Evolutionary conservation across 1,284 basidiomycete genomes (phyloP).

Genomic region (Coniferiporia weirii): DNA sequence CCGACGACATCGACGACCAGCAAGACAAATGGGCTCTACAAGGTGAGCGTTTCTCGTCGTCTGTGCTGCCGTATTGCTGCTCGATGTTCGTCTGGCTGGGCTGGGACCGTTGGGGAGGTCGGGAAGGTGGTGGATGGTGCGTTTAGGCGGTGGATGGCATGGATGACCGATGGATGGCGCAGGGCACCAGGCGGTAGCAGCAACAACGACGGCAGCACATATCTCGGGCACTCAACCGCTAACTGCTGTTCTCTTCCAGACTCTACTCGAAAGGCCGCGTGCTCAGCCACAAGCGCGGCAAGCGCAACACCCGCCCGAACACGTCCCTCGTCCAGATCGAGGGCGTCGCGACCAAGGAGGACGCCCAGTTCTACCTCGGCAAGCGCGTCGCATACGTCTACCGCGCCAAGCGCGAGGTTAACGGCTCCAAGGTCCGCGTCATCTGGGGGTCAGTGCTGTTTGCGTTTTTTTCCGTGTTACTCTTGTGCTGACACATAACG

Average conservation of each 20-base stretch:
- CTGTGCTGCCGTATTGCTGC: neutral
- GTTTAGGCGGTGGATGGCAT: slow-evolving; percentile 4
- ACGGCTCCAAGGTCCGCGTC: slow-evolving; percentile 90
- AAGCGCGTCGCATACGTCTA: slow-evolving; percentile 99
- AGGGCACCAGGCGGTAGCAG: too few relatives aligned
- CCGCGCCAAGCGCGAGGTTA: slow-evolving; percentile 89
- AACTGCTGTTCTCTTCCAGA: slow-evolving; percentile 40
- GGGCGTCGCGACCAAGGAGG: slow-evolving; percentile 91
- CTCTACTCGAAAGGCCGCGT: slow-evolving; percentile 97
- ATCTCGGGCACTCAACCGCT: neutral
- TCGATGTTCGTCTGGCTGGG: slow-evolving; percentile 6
- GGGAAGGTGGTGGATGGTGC: slow-evolving; percentile 20
- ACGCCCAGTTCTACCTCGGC: slow-evolving; percentile 97
- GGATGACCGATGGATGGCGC: neutral
- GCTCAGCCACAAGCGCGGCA: slow-evolving; percentile 97
- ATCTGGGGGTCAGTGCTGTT: slow-evolving; percentile 81
- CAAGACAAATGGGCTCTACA: slow-evolving; percentile 57
- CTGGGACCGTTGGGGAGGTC: slow-evolving; percentile 15
- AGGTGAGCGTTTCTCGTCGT: slow-evolving; percentile 19
- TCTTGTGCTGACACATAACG: slow-evolving; percentile 2
- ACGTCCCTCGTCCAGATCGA: slow-evolving; percentile 97
- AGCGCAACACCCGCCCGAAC: slow-evolving; percentile 94
- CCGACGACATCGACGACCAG: slow-evolving; percentile 33
- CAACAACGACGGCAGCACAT: too few relatives aligned
- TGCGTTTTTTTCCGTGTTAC: neutral